Evolutionary conservation across 2,329 filamentous ascomycete species (phyloP), one percentile per base, ranked within the genome.

Genomic region (Leptographium wingfieldii): DNA sequence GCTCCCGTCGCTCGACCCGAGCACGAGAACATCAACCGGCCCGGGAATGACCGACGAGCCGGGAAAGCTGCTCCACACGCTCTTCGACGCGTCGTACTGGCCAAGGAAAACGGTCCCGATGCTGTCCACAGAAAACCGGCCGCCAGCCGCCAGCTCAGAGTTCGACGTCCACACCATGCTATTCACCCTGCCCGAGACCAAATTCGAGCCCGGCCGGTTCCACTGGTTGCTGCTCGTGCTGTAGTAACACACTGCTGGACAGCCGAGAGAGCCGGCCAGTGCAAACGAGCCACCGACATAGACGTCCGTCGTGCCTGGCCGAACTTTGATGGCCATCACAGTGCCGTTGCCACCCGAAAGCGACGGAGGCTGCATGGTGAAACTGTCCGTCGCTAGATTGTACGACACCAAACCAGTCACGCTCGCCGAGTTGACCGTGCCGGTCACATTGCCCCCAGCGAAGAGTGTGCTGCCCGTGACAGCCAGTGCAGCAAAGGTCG

Each of bases 211-310:
- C 16, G 91, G 88, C 46, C 87, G 82, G 67, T 80, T 87, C 92
- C 92, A 99, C 67, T 92, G 86, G 16, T 79, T 80, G 5, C 79
- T 78, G 9, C 81, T 75, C 2, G 85, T 83, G 68, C 87, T 85
- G 73, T 88, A 95, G 61, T 87, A 77, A 73, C 94, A 99, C 29
- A 99, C 81, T 55, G 83, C 85, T 3, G 87, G 84, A 69, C 94
- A 99, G 51, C 83, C 85, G 35, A 97, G 80, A 5, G 87, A 86
- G 33, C 94, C 94, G 22, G 91, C 94, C 38, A 81, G 83, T n/a
- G 83, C 77, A 68, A 97, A 99, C 11, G 81, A 83, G 38, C 94
- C 94, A 46, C 87, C 92, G 38, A 99, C 87, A 68, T 88, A 99
- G 14, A 99, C 78, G 57, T 94, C 84, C 1, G 80, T 77, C 22